A percentile compares a stretch with the other conserved stretches of the same genome.
These are phyloP conservation scores for Colletotrichum noveboracense DNA, from an alignment of 2,329 filamentous ascomycete species.

Conservation along the genomic window DNA sequence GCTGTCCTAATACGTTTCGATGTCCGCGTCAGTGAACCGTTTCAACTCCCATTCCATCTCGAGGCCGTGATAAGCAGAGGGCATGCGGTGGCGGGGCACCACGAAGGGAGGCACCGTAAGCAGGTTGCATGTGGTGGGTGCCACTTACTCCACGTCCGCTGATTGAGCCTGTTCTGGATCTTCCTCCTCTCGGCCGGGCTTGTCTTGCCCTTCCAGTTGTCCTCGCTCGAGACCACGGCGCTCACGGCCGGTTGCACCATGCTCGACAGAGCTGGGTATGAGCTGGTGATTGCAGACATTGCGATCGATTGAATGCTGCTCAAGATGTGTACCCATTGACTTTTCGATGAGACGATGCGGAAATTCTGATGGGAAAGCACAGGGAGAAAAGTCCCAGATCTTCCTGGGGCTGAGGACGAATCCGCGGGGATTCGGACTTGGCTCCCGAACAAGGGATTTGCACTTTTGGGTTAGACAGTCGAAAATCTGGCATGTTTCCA, in stretches of 20 bases:
- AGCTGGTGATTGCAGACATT: neutral
- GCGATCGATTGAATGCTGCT: neutral
- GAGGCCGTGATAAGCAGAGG: neutral
- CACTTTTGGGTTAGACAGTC: neutral
- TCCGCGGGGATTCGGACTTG: neutral
- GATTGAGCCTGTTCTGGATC: slow-evolving; percentile 20
- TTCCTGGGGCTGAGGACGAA: neutral
- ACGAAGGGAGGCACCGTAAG: neutral
- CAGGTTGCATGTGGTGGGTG: slow-evolving; percentile 1
- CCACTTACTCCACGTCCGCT: slow-evolving; percentile 19
- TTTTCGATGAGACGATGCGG: neutral
- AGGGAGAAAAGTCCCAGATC: neutral
- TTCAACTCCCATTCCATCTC: neutral
- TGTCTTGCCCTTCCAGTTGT: slow-evolving; percentile 39
- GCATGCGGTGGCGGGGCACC: neutral
- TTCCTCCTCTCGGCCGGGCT: slow-evolving; percentile 25
- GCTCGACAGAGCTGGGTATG: neutral
- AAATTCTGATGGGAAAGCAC: neutral
- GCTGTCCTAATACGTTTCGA: neutral
- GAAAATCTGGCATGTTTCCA: neutral
- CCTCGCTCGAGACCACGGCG: slow-evolving; percentile 1
- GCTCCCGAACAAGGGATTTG: neutral
- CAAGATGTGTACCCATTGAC: neutral
- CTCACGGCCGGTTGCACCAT: neutral
- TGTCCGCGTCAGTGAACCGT: neutral